A percentile compares a stretch with the other conserved stretches of the same genome.
phyloP scores from a whole-genome alignment of 768 basidiomycete genomes.

The Boletus pseudopeckii region DNA sequence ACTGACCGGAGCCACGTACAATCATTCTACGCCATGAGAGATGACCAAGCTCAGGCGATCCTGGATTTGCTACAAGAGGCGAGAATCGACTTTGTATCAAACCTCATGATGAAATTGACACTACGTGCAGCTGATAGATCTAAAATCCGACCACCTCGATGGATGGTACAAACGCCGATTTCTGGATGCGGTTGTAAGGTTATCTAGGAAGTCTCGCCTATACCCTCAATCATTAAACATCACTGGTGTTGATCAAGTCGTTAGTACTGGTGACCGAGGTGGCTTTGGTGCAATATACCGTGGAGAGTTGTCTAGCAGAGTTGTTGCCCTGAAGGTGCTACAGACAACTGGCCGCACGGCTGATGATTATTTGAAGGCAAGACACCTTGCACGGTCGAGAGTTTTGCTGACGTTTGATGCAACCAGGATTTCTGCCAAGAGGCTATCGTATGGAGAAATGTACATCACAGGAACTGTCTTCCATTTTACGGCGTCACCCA shows the following conservation, averaged over 20 bases:
- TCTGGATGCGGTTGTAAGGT: constrained; percentile 27
- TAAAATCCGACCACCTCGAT: constrained; percentile 20
- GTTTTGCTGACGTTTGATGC: constrained; percentile 1
- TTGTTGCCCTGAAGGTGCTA: constrained; percentile 33
- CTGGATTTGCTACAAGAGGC: constrained; percentile 28
- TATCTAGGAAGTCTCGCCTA: constrained; percentile 28
- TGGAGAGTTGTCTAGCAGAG: constrained; percentile 23
- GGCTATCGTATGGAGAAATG: constrained; percentile 31
- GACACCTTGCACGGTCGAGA: not conserved
- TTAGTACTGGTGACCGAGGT: constrained; percentile 19
- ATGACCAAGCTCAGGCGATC: constrained; percentile 24
- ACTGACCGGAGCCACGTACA: constrained; percentile 13
- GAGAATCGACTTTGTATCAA: not conserved
- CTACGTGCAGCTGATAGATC: constrained; percentile 19
- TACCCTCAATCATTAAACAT: constrained; percentile 29
- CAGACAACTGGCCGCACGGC: constrained; percentile 19
- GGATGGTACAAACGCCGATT: constrained; percentile 28
- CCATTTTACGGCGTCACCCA: constrained; percentile 29
- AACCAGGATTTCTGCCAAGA: constrained; percentile 29
- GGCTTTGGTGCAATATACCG: constrained; percentile 34
- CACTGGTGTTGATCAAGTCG: constrained; percentile 9
- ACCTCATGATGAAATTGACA: not conserved
- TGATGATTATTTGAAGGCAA: constrained; percentile 27
- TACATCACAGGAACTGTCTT: constrained; percentile 28
- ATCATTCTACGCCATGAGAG: constrained; percentile 21